Evolutionary conservation across 2,329 filamentous ascomycete genomes (phyloP).

Genomic region (Escovopsis sp.): DNA sequence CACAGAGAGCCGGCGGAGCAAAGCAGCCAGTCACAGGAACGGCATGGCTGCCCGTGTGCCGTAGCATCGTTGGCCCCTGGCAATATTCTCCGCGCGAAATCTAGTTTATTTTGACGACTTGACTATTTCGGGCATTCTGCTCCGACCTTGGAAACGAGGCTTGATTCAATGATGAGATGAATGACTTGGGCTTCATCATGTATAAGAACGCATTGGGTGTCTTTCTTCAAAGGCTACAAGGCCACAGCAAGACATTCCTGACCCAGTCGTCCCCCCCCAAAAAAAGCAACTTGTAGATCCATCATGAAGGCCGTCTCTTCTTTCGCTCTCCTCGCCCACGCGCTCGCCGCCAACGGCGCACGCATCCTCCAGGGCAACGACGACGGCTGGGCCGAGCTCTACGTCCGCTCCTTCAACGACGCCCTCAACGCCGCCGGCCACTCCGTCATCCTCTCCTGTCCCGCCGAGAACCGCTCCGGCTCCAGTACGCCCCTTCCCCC

Average conservation of each 20-base stretch:
- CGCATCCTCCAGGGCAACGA: constrained; percentile 55
- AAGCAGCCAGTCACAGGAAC: no score
- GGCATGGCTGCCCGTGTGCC: no score
- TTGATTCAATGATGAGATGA: background rate
- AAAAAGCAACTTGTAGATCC: no score
- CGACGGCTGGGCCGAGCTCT: constrained; percentile 59
- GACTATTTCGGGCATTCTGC: background rate
- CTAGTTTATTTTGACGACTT: background rate
- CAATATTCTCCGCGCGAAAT: no score
- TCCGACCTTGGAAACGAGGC: no score
- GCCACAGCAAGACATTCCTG: no score
- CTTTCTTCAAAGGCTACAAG: no score
- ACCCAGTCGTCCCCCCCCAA: no score
- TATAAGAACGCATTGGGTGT: no score
- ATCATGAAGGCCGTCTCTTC: constrained; percentile 14
- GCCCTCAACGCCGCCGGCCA: constrained; percentile 40
- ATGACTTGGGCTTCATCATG: background rate
- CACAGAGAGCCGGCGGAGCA: no score
- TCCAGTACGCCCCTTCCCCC: constrained; percentile 26
- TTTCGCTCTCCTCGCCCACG: constrained; percentile 10
- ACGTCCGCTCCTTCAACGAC: constrained; percentile 45
- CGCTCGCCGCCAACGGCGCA: constrained; percentile 18
- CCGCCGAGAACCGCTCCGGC: constrained; percentile 52
- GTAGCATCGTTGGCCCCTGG: no score
- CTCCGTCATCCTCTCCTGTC: constrained; percentile 48